A percentile compares a stretch with the other conserved stretches of the same genome.
Evolutionary conservation across 164 flowering plant species (phyloP).

Genomic region (Akebia trifoliata): DNA sequence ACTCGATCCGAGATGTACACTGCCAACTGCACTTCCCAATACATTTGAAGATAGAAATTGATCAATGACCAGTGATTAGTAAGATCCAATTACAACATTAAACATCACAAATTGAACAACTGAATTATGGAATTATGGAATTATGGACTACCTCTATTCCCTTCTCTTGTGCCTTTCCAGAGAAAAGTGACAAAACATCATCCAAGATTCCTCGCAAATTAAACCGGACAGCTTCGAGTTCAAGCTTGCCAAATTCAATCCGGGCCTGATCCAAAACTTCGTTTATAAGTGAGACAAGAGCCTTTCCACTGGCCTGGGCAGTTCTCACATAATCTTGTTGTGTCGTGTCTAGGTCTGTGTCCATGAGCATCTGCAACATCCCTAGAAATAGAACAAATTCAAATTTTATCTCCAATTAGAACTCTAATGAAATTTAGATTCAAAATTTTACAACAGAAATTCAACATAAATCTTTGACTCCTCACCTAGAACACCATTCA

Average conservation of each 20-base stretch:
- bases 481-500: constrained; percentile 97
- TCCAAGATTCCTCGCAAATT: constrained; percentile 76
- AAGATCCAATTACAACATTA: constrained; percentile 4
- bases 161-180: constrained; percentile 86
- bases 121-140: neutral
- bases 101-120: neutral
- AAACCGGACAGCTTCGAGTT: constrained; percentile 81
- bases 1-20: constrained; percentile 77
- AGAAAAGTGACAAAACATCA: constrained; percentile 87
- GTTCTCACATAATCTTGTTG: constrained; percentile 89
- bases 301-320: constrained; percentile 90
- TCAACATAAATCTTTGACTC: neutral
- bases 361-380: constrained; percentile 94
- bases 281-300: constrained; percentile 85
- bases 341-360: constrained; percentile 80
- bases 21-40: constrained; percentile 57
- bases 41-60: constrained; percentile 13
- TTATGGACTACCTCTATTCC: constrained; percentile 67
- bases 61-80: constrained; percentile 6
- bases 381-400: constrained; percentile 37
- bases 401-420: neutral
- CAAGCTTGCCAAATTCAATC: constrained; percentile 93
- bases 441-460: neutral
- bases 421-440: neutral
- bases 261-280: constrained; percentile 94